These are phyloP conservation scores for Blastocystis sp. DNA, from an alignment of 352 stramenopile species.

Conservation along the genomic window DNA sequence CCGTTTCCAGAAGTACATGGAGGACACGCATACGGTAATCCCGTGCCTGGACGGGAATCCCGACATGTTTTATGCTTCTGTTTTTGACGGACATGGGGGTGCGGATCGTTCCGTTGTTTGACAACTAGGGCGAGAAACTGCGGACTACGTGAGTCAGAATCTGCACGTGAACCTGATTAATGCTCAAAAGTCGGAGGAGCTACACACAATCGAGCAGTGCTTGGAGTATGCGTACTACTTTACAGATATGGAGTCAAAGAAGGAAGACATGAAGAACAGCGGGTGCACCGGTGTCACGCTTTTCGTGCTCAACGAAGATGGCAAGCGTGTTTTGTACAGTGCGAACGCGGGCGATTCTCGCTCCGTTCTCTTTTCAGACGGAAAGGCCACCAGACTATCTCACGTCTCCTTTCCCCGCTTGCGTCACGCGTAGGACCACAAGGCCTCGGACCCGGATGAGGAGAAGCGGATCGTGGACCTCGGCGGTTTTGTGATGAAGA, in stretches of 20 bases:
- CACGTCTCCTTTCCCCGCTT: neutral
- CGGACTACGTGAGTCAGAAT: conserved; percentile 44
- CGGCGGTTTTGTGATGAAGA: conserved; percentile 65
- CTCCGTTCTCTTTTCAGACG: conserved; percentile 42
- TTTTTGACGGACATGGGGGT: conserved; percentile 74
- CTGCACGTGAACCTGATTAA: conserved; percentile 59
- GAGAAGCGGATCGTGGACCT: conserved; percentile 28
- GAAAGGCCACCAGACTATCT: conserved; percentile 46
- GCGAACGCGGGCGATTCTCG: conserved; percentile 73
- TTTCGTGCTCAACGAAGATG: conserved; percentile 40
- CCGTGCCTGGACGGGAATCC: conserved; percentile 37
- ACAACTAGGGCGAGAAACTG: conserved; percentile 60
- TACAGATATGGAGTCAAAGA: conserved; percentile 72
- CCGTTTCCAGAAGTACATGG: conserved; percentile 67
- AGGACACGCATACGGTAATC: conserved; percentile 57
- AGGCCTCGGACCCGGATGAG: conserved; percentile 58
- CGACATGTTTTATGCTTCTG: conserved; percentile 42
- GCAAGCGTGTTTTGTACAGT: conserved; percentile 64
- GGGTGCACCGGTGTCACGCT: conserved; percentile 55
- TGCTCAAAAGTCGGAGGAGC: conserved; percentile 9
- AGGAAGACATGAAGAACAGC: conserved; percentile 60
- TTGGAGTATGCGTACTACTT: conserved; percentile 65
- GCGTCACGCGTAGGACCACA: conserved; percentile 58
- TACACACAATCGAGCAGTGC: conserved; percentile 50
- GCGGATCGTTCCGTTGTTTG: neutral